A percentile compares a stretch with the other conserved stretches of the same genome.
Evolutionary conservation across 2,329 filamentous ascomycete genomes (phyloP).

Genomic region (Penicillium sp.): DNA sequence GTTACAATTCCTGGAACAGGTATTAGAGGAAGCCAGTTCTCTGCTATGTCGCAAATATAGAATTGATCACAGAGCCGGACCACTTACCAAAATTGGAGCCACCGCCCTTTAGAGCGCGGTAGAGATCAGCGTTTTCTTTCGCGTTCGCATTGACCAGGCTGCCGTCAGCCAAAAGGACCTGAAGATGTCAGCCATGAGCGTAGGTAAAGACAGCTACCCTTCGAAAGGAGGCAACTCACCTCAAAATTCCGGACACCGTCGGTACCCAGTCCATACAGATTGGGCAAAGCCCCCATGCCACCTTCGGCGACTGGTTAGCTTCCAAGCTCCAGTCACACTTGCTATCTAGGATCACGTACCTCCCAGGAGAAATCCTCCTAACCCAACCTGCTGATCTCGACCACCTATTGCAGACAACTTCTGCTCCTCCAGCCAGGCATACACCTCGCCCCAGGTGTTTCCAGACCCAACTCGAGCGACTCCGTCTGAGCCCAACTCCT

Average conservation of each 20-base stretch:
- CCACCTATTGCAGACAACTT: not conserved
- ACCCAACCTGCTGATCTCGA: not conserved
- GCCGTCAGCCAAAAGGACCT: not conserved
- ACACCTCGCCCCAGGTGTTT: not conserved
- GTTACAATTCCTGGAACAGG: not conserved
- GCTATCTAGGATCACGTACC: not conserved
- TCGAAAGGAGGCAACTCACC: not conserved
- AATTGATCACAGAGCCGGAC: too few relatives aligned
- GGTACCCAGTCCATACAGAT: not conserved
- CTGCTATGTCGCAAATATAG: too few relatives aligned
- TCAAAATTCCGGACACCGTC: not conserved
- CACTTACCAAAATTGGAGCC: not conserved
- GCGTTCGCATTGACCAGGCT: not conserved
- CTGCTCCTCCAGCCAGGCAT: not conserved
- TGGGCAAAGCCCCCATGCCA: not conserved
- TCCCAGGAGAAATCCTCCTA: not conserved
- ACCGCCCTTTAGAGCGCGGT: not conserved
- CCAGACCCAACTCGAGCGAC: not conserved
- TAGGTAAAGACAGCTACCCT: too few relatives aligned
- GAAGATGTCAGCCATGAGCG: not conserved
- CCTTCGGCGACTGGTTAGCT: not conserved
- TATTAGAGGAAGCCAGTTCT: too few relatives aligned
- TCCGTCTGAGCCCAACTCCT: not conserved
- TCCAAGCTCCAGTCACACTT: not conserved
- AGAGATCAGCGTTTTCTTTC: not conserved